Evolutionary conservation across 2,329 filamentous ascomycete species (phyloP).

Genomic region (Xylogone sp.): DNA sequence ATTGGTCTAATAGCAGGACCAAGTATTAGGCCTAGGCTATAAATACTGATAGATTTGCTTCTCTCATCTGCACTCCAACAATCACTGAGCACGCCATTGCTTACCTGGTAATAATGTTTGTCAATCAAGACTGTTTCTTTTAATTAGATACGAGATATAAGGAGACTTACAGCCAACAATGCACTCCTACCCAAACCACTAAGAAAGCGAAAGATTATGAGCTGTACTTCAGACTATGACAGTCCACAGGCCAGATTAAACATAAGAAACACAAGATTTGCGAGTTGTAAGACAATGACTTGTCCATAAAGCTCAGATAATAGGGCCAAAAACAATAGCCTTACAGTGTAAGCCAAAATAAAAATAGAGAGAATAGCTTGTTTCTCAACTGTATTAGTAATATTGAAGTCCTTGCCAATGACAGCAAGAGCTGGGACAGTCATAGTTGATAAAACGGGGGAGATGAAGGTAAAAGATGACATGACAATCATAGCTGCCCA

Average conservation of each 20-base stretch:
- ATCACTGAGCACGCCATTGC: background rate
- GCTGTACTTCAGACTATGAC: slow-evolving; percentile 31
- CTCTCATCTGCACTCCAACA: slow-evolving; percentile 46
- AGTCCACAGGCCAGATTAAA: slow-evolving; percentile 46
- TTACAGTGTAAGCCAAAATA: slow-evolving; percentile 41
- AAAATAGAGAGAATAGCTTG: slow-evolving; percentile 32
- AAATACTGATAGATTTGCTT: slow-evolving; percentile 55
- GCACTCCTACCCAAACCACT: slow-evolving; percentile 42
- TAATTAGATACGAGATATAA: background rate
- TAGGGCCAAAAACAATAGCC: slow-evolving; percentile 55
- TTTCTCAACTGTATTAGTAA: background rate
- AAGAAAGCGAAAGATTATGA: slow-evolving; percentile 40
- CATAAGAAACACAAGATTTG: slow-evolving; percentile 46
- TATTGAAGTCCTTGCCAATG: background rate
- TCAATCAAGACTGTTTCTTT: too few relatives aligned
- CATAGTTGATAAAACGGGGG: slow-evolving; percentile 49
- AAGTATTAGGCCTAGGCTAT: slow-evolving; percentile 48
- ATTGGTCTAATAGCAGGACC: slow-evolving; percentile 27
- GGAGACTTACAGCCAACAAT: slow-evolving; percentile 37
- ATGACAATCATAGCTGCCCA: slow-evolving; percentile 17
- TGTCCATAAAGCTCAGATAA: slow-evolving; percentile 45
- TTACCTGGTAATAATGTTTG: slow-evolving; percentile 33
- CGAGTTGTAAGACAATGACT: slow-evolving; percentile 34
- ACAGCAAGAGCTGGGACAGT: slow-evolving; percentile 46
- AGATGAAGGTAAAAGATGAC: slow-evolving; percentile 46